Evolutionary conservation across 2,329 filamentous ascomycete genomes (phyloP).

Genomic region (Pyricularia pennisetigena): DNA sequence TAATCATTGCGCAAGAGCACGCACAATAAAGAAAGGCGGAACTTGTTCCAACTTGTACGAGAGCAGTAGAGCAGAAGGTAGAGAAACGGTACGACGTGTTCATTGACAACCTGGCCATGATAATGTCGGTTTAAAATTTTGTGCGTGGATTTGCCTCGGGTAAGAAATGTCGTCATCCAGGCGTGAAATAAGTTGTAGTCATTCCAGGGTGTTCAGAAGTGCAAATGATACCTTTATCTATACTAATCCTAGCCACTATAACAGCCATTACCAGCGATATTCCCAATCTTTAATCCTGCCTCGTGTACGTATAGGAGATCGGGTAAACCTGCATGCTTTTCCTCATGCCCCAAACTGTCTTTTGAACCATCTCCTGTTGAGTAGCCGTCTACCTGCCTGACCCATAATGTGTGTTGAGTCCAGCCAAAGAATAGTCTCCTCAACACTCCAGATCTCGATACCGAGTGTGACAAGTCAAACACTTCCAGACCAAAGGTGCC

Average conservation of each 20-base stretch:
- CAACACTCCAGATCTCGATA: background rate
- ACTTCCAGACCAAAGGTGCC: background rate
- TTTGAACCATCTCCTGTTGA: background rate
- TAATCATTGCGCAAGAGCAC: conserved; percentile 1
- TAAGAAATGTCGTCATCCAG: background rate
- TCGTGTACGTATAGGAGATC: background rate
- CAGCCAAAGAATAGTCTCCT: background rate
- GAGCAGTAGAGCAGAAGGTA: background rate
- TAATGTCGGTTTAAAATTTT: background rate
- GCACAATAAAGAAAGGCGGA: conserved; percentile 2
- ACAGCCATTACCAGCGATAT: background rate
- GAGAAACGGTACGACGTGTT: background rate
- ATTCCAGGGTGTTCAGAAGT: background rate
- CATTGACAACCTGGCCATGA: background rate
- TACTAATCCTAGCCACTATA: background rate
- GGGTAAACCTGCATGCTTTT: background rate
- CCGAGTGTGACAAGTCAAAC: background rate
- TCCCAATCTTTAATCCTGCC: background rate
- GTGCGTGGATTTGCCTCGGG: background rate
- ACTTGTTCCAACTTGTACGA: background rate
- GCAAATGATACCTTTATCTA: background rate
- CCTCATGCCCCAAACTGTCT: background rate
- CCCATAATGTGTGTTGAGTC: background rate
- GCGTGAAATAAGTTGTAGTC: background rate
- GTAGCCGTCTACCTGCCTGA: background rate